Base-by-base conservation (phyloP, 2,329 filamentous ascomycete genomes). In the Botryotinia globosa region DNA sequence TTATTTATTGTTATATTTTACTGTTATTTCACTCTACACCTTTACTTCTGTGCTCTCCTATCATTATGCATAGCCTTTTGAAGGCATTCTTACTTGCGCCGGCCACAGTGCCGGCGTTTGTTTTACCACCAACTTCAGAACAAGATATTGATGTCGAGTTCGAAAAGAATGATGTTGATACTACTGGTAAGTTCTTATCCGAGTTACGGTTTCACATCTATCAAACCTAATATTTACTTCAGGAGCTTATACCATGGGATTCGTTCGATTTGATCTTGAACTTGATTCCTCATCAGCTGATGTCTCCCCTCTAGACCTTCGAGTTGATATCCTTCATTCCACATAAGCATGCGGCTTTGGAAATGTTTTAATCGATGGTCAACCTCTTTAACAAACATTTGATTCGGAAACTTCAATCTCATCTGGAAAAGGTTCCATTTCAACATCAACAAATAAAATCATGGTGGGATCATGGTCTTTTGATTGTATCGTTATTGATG, bases 391-490 rank as follows among this genome's bases (percentile, higher is more conserved):
- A 25, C 83, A 84, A 73, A 80, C 82, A 61, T 62, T 74, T 12
- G 74, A 75, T 44, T 73, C 77, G 61, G 44, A 71, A 37, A 65
- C 69, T 42, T 39, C 54, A 34, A 45, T 56, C 14, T 65, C 69
- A 8, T 67, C 70, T 6, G 85, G 85, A 66, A 82, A 81, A 44
- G 85, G 85, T 32, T 77, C 81, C 32, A 79, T 88, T 71, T 79
- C 79, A 22, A 80, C 83, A 59, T 80, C 82, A 44, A 76, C 82
- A 42, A 83, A 82, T 72, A 80, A 79, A 71, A 76, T 81, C 67
- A 79, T 87, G 69, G 78, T 81, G 34, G 85, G 84, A 72, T 80
- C 81, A 67, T 88, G 86, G 86, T 78, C 80, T 25, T 84, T 86
- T 72, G 81, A 83, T 73, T 88, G 86, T 74, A 78, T 84, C 56